These are phyloP conservation scores for Lasiodiplodia theobromae DNA, from an alignment of 2,329 filamentous ascomycete genomes.

Conservation along the genomic window DNA sequence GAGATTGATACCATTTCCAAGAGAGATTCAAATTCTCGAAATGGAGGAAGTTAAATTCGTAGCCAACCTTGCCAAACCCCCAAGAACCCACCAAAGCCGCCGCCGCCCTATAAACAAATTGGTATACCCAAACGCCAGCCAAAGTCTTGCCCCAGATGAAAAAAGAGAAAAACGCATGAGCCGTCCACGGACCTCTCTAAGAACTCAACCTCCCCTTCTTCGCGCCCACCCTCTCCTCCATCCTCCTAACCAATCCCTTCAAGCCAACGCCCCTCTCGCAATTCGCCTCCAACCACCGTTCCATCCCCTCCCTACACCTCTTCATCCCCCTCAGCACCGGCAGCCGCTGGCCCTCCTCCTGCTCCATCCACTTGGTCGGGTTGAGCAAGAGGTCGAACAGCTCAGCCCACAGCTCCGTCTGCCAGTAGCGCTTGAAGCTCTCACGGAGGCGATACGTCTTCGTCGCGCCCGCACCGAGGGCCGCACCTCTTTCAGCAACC, in stretches of 20 bases:
- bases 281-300: slow-evolving; percentile 79
- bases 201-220: slow-evolving; percentile 52
- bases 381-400: slow-evolving; percentile 89
- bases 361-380: slow-evolving; percentile 61
- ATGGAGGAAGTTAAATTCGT: no score
- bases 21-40: no score
- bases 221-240: slow-evolving; percentile 63
- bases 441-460: slow-evolving; percentile 83
- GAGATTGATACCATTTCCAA: no score
- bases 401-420: slow-evolving; percentile 85
- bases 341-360: slow-evolving; percentile 71
- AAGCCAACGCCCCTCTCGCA: slow-evolving; percentile 77
- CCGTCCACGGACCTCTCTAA: neutral
- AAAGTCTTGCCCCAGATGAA: neutral
- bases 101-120: no score
- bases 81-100: no score
- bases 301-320: slow-evolving; percentile 77
- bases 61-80: no score
- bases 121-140: neutral
- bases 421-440: slow-evolving; percentile 92
- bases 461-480: slow-evolving; percentile 62
- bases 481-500: slow-evolving; percentile 51
- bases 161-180: neutral
- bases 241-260: slow-evolving; percentile 62
- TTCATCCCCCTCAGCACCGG: slow-evolving; percentile 77